phyloP scores from a whole-genome alignment of 1,139 yeast species.

The Sugiyamaella grinbergsii region DNA sequence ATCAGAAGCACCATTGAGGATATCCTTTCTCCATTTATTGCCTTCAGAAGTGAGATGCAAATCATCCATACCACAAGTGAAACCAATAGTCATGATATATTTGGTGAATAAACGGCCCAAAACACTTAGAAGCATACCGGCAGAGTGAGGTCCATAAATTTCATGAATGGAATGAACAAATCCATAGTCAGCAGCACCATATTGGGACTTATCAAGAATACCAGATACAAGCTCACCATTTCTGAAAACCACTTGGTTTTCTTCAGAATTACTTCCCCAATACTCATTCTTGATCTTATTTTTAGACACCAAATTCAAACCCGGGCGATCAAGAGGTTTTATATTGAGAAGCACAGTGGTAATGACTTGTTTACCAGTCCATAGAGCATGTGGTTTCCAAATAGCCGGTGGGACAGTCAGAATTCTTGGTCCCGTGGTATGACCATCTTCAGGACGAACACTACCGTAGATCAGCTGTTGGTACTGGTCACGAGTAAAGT shows the following conservation, averaged over 20 bases:
- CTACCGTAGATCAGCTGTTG: slow-evolving; percentile 94
- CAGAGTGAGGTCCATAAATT: slow-evolving; percentile 87
- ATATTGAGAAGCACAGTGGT: slow-evolving; percentile 83
- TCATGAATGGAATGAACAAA: slow-evolving; percentile 95
- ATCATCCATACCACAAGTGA: slow-evolving; percentile 99
- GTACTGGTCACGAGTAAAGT: slow-evolving; percentile 87
- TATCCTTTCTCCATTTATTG: slow-evolving; percentile 82
- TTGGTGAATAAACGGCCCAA: slow-evolving; percentile 93
- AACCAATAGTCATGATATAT: slow-evolving; percentile 88
- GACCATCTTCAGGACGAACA: slow-evolving; percentile 98
- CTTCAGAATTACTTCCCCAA: slow-evolving; percentile 85
- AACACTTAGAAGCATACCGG: slow-evolving; percentile 87
- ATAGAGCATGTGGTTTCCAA: slow-evolving; percentile 79
- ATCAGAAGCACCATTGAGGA: slow-evolving; percentile 72
- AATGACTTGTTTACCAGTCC: slow-evolving; percentile 99
- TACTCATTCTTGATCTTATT: slow-evolving; percentile 93
- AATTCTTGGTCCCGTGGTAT: slow-evolving; percentile 70
- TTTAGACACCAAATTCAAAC: slow-evolving; percentile 77
- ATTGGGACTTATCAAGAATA: slow-evolving; percentile 95
- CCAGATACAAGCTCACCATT: slow-evolving; percentile 90
- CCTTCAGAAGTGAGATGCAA: slow-evolving; percentile 90
- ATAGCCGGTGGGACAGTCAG: slow-evolving; percentile 88
- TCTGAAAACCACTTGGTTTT: slow-evolving; percentile 81
- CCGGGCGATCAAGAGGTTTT: slow-evolving; percentile 85
- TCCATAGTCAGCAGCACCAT: slow-evolving; percentile 98